Percentiles rank a stretch among this genome's conserved stretches.
These are phyloP conservation scores for Nepenthes gracilis DNA, from an alignment of 148 eudicot genomes.

Conservation along the genomic window DNA sequence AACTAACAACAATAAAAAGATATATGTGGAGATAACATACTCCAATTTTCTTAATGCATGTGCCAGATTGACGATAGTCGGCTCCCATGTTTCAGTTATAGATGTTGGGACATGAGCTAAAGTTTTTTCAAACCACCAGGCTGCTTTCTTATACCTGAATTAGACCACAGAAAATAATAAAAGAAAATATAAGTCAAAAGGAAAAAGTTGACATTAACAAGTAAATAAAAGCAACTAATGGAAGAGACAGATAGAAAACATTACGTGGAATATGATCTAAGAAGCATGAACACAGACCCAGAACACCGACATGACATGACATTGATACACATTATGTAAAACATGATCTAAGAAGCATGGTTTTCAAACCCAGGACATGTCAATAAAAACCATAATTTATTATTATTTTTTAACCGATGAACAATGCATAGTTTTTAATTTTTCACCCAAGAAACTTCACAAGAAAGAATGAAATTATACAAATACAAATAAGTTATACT, in stretches of 20 bases:
- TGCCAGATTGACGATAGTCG: slow-evolving; percentile 81
- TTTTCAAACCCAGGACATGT: too few species aligned
- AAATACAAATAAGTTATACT: too few species aligned
- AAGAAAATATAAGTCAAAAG: neutral
- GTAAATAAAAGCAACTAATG: neutral
- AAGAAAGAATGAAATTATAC: too few species aligned
- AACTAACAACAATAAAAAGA: neutral
- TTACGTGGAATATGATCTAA: neutral
- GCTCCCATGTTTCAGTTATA: slow-evolving; percentile 75
- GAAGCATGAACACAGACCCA: too few species aligned
- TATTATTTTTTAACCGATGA: too few species aligned
- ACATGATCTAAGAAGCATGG: too few species aligned
- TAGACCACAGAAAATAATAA: slow-evolving; percentile 2
- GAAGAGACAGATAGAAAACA: neutral
- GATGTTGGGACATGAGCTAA: slow-evolving; percentile 58
- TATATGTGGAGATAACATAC: slow-evolving; percentile 23
- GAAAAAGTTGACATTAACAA: neutral
- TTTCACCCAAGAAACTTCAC: too few species aligned
- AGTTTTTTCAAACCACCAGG: slow-evolving; percentile 89
- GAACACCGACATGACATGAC: too few species aligned
- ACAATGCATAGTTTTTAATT: too few species aligned
- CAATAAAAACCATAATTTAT: too few species aligned
- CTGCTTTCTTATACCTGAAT: slow-evolving; percentile 75
- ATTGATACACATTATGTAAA: too few species aligned
- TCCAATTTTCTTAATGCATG: slow-evolving; percentile 69